Conservation (phyloP, 202 grass and related monocot genomes). For the Setaria viridis region DNA sequence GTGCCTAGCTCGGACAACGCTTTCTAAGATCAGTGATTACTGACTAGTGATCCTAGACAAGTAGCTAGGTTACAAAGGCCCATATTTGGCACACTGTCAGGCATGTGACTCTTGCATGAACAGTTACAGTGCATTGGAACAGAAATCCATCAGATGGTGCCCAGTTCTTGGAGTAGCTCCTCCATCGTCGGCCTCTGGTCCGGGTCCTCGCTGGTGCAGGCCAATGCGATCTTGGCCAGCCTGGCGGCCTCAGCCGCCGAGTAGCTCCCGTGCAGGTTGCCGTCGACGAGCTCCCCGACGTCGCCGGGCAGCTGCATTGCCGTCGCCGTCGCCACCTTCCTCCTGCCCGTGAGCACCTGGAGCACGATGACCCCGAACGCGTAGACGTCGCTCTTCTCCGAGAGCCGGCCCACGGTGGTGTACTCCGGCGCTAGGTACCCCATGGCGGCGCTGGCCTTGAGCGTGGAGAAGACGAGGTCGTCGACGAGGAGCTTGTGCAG, state of each 20-base stretch:
- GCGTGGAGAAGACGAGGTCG: slow-evolving; percentile 81
- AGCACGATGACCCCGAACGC: slow-evolving; percentile 86
- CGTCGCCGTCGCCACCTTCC: slow-evolving; percentile 36
- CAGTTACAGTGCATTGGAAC: slow-evolving; percentile 34
- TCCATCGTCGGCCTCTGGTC: slow-evolving; percentile 72
- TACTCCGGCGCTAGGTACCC: slow-evolving; percentile 97
- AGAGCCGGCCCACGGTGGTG: slow-evolving; percentile 75
- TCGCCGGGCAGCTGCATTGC: slow-evolving; percentile 32
- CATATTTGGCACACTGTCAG: slow-evolving; percentile 40
- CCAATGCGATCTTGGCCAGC: slow-evolving; percentile 58
- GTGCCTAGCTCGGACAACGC: slow-evolving; percentile 13
- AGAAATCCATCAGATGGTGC: slow-evolving; percentile 28
- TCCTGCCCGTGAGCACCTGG: slow-evolving; percentile 75
- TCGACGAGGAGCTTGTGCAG: slow-evolving; percentile 90
- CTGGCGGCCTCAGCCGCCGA: slow-evolving; percentile 54
- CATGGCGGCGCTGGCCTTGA: slow-evolving; percentile 98
- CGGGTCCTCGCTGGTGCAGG: slow-evolving; percentile 68
- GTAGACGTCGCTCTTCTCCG: slow-evolving; percentile 90
- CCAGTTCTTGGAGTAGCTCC: slow-evolving; percentile 60
- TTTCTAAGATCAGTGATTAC: slow-evolving; percentile 52
- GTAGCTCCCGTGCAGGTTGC: slow-evolving; percentile 75
- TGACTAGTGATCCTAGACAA: slow-evolving; percentile 44
- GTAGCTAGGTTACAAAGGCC: slow-evolving; percentile 4
- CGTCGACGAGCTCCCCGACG: slow-evolving; percentile 71
- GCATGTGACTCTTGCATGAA: slow-evolving; percentile 34